Conservation (phyloP, 2,329 filamentous ascomycete genomes). For the Sclerotinia borealis region DNA sequence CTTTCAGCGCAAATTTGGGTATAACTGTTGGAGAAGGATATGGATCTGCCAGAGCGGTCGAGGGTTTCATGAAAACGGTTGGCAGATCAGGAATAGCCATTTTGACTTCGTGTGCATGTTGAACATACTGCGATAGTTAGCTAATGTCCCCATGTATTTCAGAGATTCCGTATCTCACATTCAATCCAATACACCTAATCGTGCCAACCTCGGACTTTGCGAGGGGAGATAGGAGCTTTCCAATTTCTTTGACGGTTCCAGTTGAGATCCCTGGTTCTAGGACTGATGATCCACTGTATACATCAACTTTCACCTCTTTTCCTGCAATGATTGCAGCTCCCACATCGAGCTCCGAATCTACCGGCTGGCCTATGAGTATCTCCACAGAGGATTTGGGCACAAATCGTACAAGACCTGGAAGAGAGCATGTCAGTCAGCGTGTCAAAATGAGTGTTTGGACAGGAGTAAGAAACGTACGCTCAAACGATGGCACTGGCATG, state of each 20-base stretch:
- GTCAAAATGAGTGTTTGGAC: neutral
- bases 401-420: slow-evolving; percentile 53
- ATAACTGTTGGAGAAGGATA: slow-evolving; percentile 37
- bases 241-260: slow-evolving; percentile 40
- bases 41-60: slow-evolving; percentile 25
- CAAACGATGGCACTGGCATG: slow-evolving; percentile 20
- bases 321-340: slow-evolving; percentile 50
- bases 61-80: slow-evolving; percentile 31
- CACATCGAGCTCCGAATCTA: slow-evolving; percentile 45
- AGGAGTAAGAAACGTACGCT: slow-evolving; percentile 15
- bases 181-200: slow-evolving; percentile 46
- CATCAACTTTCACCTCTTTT: slow-evolving; percentile 48
- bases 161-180: slow-evolving; percentile 33
- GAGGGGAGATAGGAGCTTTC: slow-evolving; percentile 39
- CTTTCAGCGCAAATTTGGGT: slow-evolving; percentile 39
- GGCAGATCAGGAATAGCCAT: slow-evolving; percentile 39
- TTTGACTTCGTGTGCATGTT: slow-evolving; percentile 42
- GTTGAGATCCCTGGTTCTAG: slow-evolving; percentile 48
- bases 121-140: slow-evolving; percentile 35
- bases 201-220: slow-evolving; percentile 40
- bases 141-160: neutral
- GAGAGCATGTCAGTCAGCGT: neutral
- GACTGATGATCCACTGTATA: slow-evolving; percentile 54
- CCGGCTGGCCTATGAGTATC: slow-evolving; percentile 51
- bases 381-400: slow-evolving; percentile 45